Evolutionary conservation across 2,329 filamentous ascomycete genomes (phyloP), one percentile per base, ranked within the genome.

Genomic region (Colletotrichum siamense): DNA sequence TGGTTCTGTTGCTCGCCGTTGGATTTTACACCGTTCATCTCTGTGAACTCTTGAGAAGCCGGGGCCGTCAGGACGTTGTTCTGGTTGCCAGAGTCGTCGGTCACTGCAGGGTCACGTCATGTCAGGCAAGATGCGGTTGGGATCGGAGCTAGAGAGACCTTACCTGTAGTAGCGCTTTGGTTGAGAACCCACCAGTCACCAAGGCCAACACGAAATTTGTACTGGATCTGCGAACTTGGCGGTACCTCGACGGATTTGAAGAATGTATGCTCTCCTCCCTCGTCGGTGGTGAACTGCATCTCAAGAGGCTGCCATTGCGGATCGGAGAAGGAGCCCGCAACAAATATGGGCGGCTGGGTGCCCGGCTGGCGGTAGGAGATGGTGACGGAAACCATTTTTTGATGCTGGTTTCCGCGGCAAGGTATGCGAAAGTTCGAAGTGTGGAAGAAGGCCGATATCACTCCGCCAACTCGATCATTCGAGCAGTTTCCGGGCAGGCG

Each of bases 121-220:
- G 71, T 77, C 32, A 77, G 75, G 30, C 22, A 36, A 62, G 61
- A 13, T 52, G 36, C 34, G 32, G 65, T 26, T n/a, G 36, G 8
- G 52, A n/a, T 18, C 52, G n/a, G 30, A 32, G 30, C 16, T 57
- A 34, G 32, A 22, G 22, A 24, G 34, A 49, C 77, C 88, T 78
- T 86, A 94, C 93, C 88, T 71, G 88, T 92, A 16, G 91, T 89
- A 70, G 89, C 87, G 61, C 86, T 87, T 74, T 95, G 92, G 79
- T 95, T 91, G 62, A 95, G 83, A 28, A 92, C 87, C 94, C 94
- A 95, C 91, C 92, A 94, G 78, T 94, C 90, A 64, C 91, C 91
- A 24, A 88, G 82, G 12, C 93, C 94, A 44, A 94, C 86, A 34
- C 93, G 90, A 79, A 96, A 94, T 84, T 95, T 96, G 88, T 95